phyloP scores from a whole-genome alignment of 1,284 basidiomycete species.

The Pulchroboletus neoregius region DNA sequence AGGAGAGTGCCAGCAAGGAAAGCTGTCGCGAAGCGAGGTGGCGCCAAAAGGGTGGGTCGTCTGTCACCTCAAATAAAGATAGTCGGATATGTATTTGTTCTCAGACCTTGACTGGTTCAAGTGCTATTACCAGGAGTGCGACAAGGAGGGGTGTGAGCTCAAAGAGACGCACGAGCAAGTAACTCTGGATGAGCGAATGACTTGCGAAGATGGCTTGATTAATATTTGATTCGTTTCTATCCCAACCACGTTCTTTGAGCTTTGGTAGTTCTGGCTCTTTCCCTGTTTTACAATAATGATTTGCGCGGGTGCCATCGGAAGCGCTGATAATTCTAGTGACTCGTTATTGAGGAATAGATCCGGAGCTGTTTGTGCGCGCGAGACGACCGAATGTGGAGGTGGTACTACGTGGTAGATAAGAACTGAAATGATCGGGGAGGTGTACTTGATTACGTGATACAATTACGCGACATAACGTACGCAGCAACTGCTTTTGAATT shows the following conservation, averaged over 20 bases:
- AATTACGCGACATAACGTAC: constrained; percentile 32
- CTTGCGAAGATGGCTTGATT: too few relatives aligned
- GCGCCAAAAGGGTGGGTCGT: constrained; percentile 25
- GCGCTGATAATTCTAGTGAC: too few relatives aligned
- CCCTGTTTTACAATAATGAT: too few relatives aligned
- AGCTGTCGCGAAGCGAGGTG: constrained; percentile 28
- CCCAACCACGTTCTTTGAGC: too few relatives aligned
- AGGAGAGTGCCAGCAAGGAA: constrained; percentile 24
- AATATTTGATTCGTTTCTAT: too few relatives aligned
- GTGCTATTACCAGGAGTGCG: neutral
- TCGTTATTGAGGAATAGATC: too few relatives aligned
- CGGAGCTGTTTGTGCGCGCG: constrained; percentile 7
- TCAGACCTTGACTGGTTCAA: constrained; percentile 19
- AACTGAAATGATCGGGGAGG: constrained; percentile 23
- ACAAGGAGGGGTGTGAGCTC: constrained; percentile 2
- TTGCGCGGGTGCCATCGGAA: too few relatives aligned
- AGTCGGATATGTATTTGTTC: too few relatives aligned
- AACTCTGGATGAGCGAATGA: too few relatives aligned
- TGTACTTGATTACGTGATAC: constrained; percentile 24
- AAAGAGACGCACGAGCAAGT: too few relatives aligned
- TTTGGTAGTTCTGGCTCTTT: too few relatives aligned
- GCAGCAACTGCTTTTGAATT: constrained; percentile 36
- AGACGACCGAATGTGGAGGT: constrained; percentile 1
- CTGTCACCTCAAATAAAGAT: too few relatives aligned
- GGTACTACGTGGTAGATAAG: constrained; percentile 12